Conservation (phyloP, 1,284 basidiomycete genomes). For the Heterobasidion occidentale region DNA sequence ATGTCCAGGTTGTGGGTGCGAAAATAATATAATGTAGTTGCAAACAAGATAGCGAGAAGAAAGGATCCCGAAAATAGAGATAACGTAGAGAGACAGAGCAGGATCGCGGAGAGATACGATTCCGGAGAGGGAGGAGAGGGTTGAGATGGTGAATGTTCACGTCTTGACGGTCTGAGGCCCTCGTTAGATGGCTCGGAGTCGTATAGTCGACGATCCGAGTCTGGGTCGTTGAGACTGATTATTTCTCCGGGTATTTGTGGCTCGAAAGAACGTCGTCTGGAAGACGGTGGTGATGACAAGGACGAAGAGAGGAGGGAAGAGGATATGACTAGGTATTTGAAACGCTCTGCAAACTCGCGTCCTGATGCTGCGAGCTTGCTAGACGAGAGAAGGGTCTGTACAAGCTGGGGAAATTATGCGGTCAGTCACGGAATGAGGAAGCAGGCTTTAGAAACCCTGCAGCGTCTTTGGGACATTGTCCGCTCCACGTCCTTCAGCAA, state of each 20-base stretch:
- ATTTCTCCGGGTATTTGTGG: conserved; percentile 17
- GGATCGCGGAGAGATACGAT: conserved; percentile 9
- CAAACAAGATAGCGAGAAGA: conserved; percentile 35
- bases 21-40: conserved; percentile 32
- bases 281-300: conserved; percentile 23
- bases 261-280: conserved; percentile 16
- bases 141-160: not conserved
- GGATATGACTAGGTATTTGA: conserved; percentile 82
- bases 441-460: not conserved
- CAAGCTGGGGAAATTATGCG: conserved; percentile 1
- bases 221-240: conserved; percentile 6
- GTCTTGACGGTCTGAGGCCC: not conserved
- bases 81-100: conserved; percentile 25
- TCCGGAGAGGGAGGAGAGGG: not conserved
- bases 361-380: conserved; percentile 13
- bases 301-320: conserved; percentile 60
- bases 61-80: conserved; percentile 43
- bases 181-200: not conserved
- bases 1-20: conserved; percentile 28
- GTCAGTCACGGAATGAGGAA: not conserved
- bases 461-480: not conserved
- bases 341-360: conserved; percentile 57
- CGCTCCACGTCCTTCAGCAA: not conserved
- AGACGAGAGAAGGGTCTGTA: conserved; percentile 6
- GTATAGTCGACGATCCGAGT: conserved; percentile 5